These are phyloP conservation scores for Rhizophagus clarus DNA, from an alignment of 192 early-diverging fungal species.

Conservation along the genomic window DNA sequence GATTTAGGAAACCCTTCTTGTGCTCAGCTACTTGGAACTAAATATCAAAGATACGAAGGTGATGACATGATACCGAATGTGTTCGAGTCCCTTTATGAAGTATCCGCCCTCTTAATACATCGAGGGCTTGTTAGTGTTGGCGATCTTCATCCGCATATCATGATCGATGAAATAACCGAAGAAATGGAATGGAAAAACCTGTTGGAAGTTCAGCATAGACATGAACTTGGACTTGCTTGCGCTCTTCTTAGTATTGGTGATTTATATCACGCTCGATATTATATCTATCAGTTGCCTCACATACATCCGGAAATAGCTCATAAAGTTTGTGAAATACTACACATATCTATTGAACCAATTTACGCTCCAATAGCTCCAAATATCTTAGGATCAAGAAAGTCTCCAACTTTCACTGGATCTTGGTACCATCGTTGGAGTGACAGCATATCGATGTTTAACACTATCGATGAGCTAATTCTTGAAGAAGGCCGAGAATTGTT, in stretches of 20 bases:
- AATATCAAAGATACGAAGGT: conserved; percentile 4
- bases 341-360: conserved; percentile 58
- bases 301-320: conserved; percentile 64
- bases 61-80: neutral
- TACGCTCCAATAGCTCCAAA: conserved; percentile 50
- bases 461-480: conserved; percentile 13
- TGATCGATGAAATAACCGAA: conserved; percentile 43
- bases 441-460: conserved; percentile 14
- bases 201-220: conserved; percentile 26
- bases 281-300: conserved; percentile 54
- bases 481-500: conserved; percentile 2
- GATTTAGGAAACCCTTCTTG: conserved; percentile 57
- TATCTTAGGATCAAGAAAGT: conserved; percentile 19
- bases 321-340: conserved; percentile 61
- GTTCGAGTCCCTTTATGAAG: neutral
- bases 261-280: conserved; percentile 48
- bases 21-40: conserved; percentile 38
- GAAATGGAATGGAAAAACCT: neutral
- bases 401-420: conserved; percentile 25
- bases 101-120: neutral
- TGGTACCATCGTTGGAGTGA: conserved; percentile 17
- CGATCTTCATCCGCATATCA: neutral
- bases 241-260: conserved; percentile 70
- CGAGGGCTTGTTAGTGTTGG: neutral
- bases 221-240: conserved; percentile 63